Percentiles rank a stretch among this genome's conserved stretches.
phyloP scores from a whole-genome alignment of 2,329 filamentous ascomycete species.

The Microsporum canis region DNA sequence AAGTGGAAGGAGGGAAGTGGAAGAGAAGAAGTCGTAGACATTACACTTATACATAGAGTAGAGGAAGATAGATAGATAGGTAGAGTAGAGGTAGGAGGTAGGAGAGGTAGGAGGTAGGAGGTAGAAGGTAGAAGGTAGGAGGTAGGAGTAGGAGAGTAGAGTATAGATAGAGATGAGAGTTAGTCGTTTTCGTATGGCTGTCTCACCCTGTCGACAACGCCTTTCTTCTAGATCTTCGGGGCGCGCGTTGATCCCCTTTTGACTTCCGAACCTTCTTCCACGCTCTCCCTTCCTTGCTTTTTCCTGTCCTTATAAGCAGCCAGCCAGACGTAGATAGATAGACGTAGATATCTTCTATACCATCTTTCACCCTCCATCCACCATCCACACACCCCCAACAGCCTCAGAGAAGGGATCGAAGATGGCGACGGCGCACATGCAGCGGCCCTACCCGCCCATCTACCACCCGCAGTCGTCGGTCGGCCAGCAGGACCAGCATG shows the following conservation, averaged over 20 bases:
- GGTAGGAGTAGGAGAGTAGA: background rate
- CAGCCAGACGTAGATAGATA: background rate
- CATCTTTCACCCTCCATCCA: constrained; percentile 6
- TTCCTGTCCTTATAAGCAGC: background rate
- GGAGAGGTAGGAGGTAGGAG: background rate
- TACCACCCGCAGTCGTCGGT: constrained; percentile 93
- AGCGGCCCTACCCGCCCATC: constrained; percentile 73
- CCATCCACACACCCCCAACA: background rate
- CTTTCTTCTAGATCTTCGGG: constrained; percentile 14
- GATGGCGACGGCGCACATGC: constrained; percentile 54
- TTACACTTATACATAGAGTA: background rate
- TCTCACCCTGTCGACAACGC: constrained; percentile 2
- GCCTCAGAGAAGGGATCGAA: constrained; percentile 18
- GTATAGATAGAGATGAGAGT: background rate
- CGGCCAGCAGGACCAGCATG: constrained; percentile 76
- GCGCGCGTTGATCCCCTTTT: constrained; percentile 15
- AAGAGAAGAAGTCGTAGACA: background rate
- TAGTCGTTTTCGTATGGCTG: background rate
- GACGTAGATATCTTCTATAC: background rate
- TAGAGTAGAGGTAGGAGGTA: background rate
- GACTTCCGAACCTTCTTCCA: constrained; percentile 8
- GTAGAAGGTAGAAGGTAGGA: too few relatives aligned
- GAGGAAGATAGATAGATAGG: too few relatives aligned
- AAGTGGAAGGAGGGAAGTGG: background rate
- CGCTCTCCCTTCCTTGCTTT: constrained; percentile 9